Evolutionary conservation across 2,329 filamentous ascomycete genomes (phyloP).

Genomic region (Hymenoscyphus occultus): DNA sequence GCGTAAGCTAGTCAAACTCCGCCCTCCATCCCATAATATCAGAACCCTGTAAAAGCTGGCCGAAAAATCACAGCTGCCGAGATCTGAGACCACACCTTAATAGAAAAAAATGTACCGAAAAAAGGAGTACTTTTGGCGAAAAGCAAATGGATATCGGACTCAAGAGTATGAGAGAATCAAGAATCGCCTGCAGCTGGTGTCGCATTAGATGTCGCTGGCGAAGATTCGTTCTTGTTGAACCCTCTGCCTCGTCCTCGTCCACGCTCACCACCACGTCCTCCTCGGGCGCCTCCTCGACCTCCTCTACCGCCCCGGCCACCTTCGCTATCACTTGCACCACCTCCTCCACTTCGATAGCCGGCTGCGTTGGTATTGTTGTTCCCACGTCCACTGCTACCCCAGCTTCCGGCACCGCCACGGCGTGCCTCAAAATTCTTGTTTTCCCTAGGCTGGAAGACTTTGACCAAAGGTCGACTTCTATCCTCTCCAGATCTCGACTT

Average conservation of each 20-base stretch:
- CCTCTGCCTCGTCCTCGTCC: constrained; percentile 56
- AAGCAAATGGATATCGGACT: constrained; percentile 29
- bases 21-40: constrained; percentile 31
- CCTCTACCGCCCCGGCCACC: constrained; percentile 54
- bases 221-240: constrained; percentile 56
- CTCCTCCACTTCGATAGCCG: constrained; percentile 78
- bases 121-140: constrained; percentile 32
- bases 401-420: constrained; percentile 65
- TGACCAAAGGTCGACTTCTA: constrained; percentile 75
- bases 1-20: constrained; percentile 38
- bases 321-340: constrained; percentile 73
- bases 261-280: constrained; percentile 52
- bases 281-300: constrained; percentile 55
- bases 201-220: constrained; percentile 47
- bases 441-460: constrained; percentile 73
- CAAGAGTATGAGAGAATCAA: constrained; percentile 21
- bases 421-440: constrained; percentile 49
- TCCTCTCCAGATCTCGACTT: constrained; percentile 70
- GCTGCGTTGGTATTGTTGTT: constrained; percentile 45
- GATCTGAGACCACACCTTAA: constrained; percentile 33
- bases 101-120: constrained; percentile 36
- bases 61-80: constrained; percentile 29
- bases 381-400: constrained; percentile 65
- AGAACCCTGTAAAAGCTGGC: constrained; percentile 30
- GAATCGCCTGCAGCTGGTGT: constrained; percentile 44